Conservation (phyloP, 176 grass and related monocot genomes). For the Carex kokanica region DNA sequence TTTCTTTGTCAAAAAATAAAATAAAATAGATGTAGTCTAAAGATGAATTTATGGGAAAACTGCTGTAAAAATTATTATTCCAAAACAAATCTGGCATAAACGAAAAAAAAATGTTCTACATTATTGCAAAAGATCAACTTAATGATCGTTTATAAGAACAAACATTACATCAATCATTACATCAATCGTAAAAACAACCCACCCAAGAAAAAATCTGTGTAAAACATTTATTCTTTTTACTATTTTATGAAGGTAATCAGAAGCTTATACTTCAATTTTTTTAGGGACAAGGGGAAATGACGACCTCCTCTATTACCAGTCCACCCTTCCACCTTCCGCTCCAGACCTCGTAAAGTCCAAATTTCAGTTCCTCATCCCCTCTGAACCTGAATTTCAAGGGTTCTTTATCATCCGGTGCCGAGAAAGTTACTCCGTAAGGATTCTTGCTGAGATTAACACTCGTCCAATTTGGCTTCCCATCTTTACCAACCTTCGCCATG, state of each 20-base stretch:
- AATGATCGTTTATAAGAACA: neutral
- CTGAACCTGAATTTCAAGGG: neutral
- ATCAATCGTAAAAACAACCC: neutral
- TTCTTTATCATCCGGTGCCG: neutral
- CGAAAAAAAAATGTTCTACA: neutral
- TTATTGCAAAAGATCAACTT: too few relatives aligned
- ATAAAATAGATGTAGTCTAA: too few relatives aligned
- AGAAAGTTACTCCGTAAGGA: neutral
- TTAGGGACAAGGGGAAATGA: neutral
- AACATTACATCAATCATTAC: neutral
- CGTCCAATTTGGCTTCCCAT: neutral
- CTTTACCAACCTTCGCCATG: neutral
- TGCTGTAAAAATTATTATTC: too few relatives aligned
- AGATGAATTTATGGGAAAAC: too few relatives aligned
- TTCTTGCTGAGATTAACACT: neutral
- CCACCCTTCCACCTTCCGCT: conserved; percentile 37
- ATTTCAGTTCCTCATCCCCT: neutral
- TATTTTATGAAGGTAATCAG: neutral
- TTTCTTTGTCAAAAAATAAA: too few relatives aligned
- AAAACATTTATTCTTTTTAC: neutral
- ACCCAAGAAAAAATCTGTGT: neutral
- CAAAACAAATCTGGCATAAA: neutral
- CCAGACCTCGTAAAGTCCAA: conserved; percentile 36
- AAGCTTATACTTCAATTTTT: neutral
- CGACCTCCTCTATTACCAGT: neutral